phyloP scores from a whole-genome alignment of 2,329 filamentous ascomycete species.

The Aureobasidium sp. region DNA sequence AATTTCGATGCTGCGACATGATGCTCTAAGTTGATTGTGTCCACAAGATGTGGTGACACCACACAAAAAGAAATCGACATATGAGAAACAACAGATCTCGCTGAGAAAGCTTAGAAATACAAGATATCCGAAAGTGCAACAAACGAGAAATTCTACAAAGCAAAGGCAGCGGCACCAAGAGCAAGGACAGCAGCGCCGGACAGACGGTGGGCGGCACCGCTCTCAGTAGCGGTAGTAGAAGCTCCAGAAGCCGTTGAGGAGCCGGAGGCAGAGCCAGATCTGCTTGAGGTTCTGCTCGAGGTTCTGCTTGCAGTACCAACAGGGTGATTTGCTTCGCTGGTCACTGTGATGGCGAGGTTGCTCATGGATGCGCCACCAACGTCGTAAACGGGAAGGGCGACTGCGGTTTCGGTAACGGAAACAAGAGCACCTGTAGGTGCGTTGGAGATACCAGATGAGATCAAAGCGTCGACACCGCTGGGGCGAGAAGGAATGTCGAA shows the following conservation, averaged over 20 bases:
- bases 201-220: conserved; percentile 11
- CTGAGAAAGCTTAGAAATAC: background rate
- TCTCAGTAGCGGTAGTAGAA: conserved; percentile 2
- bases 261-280: background rate
- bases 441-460: conserved; percentile 63
- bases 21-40: background rate
- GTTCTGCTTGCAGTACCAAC: conserved; percentile 28
- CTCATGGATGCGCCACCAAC: conserved; percentile 50
- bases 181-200: conserved; percentile 10
- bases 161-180: conserved; percentile 10
- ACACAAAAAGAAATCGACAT: background rate
- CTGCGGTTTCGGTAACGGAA: conserved; percentile 45
- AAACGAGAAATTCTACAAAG: background rate
- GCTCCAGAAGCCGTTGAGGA: background rate
- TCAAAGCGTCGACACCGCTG: conserved; percentile 58
- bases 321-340: conserved; percentile 48
- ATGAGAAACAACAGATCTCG: background rate
- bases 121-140: background rate
- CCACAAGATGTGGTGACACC: background rate
- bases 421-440: conserved; percentile 51
- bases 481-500: conserved; percentile 68
- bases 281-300: conserved; percentile 5
- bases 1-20: background rate
- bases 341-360: conserved; percentile 50
- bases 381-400: conserved; percentile 49